Conservation (phyloP, 1,284 basidiomycete genomes). For the Cryptococcus sp. region DNA sequence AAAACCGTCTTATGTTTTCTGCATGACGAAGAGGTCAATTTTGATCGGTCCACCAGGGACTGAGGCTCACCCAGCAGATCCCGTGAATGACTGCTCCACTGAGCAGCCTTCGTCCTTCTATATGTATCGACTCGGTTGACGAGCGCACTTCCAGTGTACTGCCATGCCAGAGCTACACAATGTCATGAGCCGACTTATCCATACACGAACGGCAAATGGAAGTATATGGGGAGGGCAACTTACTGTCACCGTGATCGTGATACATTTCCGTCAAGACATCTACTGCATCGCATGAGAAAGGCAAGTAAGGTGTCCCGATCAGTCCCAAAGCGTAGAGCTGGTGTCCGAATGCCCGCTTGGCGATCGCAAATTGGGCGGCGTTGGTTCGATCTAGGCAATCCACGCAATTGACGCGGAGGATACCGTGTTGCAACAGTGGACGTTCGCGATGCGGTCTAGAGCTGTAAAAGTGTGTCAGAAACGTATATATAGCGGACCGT, state of each 20-base stretch:
- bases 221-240: slow-evolving; percentile 35
- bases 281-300: slow-evolving; percentile 92
- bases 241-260: slow-evolving; percentile 92
- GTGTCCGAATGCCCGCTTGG: slow-evolving; percentile 91
- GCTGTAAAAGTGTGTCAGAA: slow-evolving; percentile 10
- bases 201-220: neutral
- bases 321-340: slow-evolving; percentile 94
- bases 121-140: slow-evolving; percentile 98
- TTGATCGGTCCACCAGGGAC: neutral
- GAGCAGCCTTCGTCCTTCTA: slow-evolving; percentile 75
- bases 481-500: neutral
- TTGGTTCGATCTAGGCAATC: slow-evolving; percentile 98
- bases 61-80: slow-evolving; percentile 73
- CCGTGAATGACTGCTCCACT: slow-evolving; percentile 97
- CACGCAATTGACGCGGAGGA: slow-evolving; percentile 88
- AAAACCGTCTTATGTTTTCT: slow-evolving; percentile 90
- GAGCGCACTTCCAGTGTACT: slow-evolving; percentile 93
- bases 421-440: slow-evolving; percentile 85
- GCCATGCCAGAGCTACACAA: slow-evolving; percentile 78
- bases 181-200: neutral
- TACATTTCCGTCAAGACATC: slow-evolving; percentile 99
- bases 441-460: slow-evolving; percentile 62
- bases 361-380: slow-evolving; percentile 96
- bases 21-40: neutral
- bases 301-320: slow-evolving; percentile 76